A percentile compares a stretch with the other conserved stretches of the same genome.
These are phyloP conservation scores for Casuarina glauca DNA, from an alignment of 306 rosid species.

Conservation along the genomic window DNA sequence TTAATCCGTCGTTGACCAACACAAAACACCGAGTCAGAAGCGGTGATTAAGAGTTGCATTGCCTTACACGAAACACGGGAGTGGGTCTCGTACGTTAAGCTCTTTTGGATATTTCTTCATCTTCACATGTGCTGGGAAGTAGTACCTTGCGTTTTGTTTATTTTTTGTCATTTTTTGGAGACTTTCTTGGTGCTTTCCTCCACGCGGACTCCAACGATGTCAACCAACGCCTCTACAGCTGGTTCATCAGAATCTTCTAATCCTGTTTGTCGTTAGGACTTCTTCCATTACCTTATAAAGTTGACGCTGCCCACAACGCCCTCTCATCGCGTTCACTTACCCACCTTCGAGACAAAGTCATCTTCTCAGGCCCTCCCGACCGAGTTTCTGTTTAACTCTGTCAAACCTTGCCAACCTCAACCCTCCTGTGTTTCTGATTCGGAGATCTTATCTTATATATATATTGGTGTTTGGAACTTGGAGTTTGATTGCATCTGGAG, in stretches of 20 bases:
- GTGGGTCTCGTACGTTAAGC: slow-evolving; percentile 15
- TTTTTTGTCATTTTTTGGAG: not conserved
- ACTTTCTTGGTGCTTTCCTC: not conserved
- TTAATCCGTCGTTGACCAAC: too few species aligned
- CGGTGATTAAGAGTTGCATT: not conserved
- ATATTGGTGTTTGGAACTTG: not conserved
- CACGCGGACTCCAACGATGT: slow-evolving; percentile 35
- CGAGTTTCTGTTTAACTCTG: not conserved
- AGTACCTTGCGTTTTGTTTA: slow-evolving; percentile 6
- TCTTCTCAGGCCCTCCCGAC: not conserved
- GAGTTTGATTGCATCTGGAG: not conserved
- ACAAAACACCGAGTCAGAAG: too few species aligned
- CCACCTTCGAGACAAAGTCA: not conserved
- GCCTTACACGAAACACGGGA: not conserved
- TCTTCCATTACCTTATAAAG: not conserved
- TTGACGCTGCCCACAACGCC: not conserved
- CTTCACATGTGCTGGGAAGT: not conserved
- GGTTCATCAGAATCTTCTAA: slow-evolving; percentile 12
- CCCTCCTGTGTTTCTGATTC: not conserved
- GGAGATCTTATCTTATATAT: not conserved
- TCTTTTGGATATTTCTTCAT: not conserved
- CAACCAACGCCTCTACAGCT: slow-evolving; percentile 23
- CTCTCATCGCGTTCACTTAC: not conserved
- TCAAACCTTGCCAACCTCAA: not conserved
- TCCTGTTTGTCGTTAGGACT: not conserved